phyloP scores from a whole-genome alignment of 257 asterid genomes.

The Ilex asprella region DNA sequence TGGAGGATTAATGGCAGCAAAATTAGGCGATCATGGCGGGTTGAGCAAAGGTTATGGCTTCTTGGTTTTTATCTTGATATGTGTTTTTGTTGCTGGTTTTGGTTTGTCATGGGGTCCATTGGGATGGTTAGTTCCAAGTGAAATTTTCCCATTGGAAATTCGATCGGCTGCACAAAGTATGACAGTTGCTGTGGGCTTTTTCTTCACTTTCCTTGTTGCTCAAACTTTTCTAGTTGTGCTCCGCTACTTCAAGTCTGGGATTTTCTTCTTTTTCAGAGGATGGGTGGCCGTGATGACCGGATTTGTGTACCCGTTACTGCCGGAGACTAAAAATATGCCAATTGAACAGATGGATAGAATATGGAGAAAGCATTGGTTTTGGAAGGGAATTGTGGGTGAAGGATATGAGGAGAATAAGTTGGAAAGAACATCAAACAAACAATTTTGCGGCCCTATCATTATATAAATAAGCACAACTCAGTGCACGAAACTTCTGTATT shows the following conservation, averaged over 20 bases:
- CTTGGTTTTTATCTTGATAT: constrained; percentile 19
- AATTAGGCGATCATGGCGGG: constrained; percentile 34
- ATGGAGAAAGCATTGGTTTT: constrained; percentile 44
- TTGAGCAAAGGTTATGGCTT: constrained; percentile 19
- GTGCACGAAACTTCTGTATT: too few relatives aligned
- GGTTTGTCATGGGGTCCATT: constrained; percentile 53
- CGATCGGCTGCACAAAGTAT: constrained; percentile 53
- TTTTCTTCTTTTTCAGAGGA: constrained; percentile 44
- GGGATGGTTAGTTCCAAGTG: constrained; percentile 47
- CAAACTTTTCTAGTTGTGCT: constrained; percentile 42
- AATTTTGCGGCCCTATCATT: too few relatives aligned
- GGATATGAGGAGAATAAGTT: neutral
- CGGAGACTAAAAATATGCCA: constrained; percentile 46
- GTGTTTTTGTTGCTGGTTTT: constrained; percentile 36
- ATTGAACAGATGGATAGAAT: constrained; percentile 37
- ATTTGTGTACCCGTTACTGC: constrained; percentile 27
- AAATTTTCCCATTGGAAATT: constrained; percentile 44
- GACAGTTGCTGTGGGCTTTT: constrained; percentile 24
- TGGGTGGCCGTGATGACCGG: constrained; percentile 45
- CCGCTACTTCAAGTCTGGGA: constrained; percentile 39
- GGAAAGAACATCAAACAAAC: too few relatives aligned
- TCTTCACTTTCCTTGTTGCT: constrained; percentile 34
- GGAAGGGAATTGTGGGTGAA: constrained; percentile 21
- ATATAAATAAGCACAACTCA: too few relatives aligned
- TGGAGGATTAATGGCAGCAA: constrained; percentile 30